Conservation (phyloP, 768 basidiomycete species). For the Suillus hirtellus region DNA sequence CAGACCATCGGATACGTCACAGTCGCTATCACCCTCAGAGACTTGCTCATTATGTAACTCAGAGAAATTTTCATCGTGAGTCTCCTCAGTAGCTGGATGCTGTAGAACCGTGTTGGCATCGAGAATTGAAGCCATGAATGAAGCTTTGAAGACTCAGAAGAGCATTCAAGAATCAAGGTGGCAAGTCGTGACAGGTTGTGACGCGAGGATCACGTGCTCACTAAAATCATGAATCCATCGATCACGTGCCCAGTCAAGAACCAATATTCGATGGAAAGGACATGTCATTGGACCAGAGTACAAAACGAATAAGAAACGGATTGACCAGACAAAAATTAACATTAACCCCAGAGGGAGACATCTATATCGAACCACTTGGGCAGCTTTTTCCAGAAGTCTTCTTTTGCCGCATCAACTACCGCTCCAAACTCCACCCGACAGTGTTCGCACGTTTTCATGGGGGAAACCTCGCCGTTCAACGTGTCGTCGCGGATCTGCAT, state of each 20-base stretch:
- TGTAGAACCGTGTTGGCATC: background rate
- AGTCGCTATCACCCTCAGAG: background rate
- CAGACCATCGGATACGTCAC: background rate
- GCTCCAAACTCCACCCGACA: slow-evolving; percentile 63
- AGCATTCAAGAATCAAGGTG: background rate
- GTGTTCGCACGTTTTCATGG: slow-evolving; percentile 62
- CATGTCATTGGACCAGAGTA: background rate
- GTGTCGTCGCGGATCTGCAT: slow-evolving; percentile 61
- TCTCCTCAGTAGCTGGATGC: background rate
- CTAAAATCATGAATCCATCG: background rate
- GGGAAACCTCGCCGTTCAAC: slow-evolving; percentile 41
- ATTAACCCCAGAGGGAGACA: slow-evolving; percentile 38
- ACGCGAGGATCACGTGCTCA: slow-evolving; percentile 6
- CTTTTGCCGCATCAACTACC: slow-evolving; percentile 58
- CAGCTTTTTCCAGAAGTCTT: slow-evolving; percentile 64
- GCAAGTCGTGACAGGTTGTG: background rate
- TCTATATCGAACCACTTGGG: slow-evolving; percentile 68
- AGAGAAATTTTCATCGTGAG: background rate
- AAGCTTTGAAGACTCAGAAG: background rate
- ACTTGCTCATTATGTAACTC: background rate
- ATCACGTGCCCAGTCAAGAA: background rate
- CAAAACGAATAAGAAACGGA: background rate
- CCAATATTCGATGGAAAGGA: background rate
- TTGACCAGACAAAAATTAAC: background rate
- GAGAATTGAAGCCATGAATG: background rate